Base-by-base conservation (phyloP, 345 rosid species). In the Isatis tinctoria region DNA sequence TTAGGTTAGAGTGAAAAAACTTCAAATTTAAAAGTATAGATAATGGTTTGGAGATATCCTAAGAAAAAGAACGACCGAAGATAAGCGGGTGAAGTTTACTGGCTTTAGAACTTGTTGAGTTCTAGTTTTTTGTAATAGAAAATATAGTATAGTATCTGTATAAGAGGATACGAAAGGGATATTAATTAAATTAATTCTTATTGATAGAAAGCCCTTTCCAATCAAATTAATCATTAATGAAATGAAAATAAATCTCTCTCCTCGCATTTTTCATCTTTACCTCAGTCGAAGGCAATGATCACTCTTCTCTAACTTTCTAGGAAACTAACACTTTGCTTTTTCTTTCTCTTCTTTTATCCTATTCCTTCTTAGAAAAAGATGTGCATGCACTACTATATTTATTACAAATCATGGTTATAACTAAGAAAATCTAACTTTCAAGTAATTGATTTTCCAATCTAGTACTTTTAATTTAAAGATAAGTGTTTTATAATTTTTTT, bases 291-390 rank as follows among this genome's bases (percentile, higher is more conserved):
- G 52, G 72, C 80, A 76, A 76, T 76, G 66, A 76, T 64, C 39
- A 76, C 71, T 54, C 53, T 70, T 76, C 70, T 76, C 75, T 69
- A 76, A 69, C 79, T 76, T 76, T 62, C 75, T 76, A 76, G 75
- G 79, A 76, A 76, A 69, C 79, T 44, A 64, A 76, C 75, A 76
- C 75, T 76, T 63, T 70, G 67, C 65, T 76, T 70, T 76, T 70
- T 45, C 67, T 63, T 56, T 70, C 75, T 64, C 60, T 62, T 69
- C 37, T 61, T 14, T 57, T 17, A 30, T 52, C 47, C 48, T 73
- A 1, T 73, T 73, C 65, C 30, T 65, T 56, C 72, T 27, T 58
- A 68, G 73, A 59, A 67, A 67, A 66, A 12, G 24, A 35, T 66
- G 67, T 67, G 8, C 73, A 74, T 39, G 73, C 67, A 67, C 62